These are phyloP conservation scores for Rubia occidens DNA, from an alignment of 305 asterid genomes.

Conservation along the genomic window DNA sequence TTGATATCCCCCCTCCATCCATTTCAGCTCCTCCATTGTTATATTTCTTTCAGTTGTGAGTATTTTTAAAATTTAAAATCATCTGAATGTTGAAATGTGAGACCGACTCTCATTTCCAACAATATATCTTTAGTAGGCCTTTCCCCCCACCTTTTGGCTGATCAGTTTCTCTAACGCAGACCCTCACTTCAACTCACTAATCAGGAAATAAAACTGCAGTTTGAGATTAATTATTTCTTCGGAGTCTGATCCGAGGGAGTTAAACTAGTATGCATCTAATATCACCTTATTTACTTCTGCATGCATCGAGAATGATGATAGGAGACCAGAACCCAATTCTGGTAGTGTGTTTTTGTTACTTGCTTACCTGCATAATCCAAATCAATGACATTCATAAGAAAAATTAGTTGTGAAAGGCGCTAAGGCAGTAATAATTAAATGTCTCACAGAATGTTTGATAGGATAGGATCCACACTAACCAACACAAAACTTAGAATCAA, in stretches of 20 bases:
- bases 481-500: not conserved
- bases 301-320: slow-evolving; percentile 4
- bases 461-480: not conserved
- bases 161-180: not conserved
- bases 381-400: too few species aligned
- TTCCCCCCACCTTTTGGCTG: not conserved
- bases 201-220: not conserved
- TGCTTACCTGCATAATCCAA: not conserved
- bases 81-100: not conserved
- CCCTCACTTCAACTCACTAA: not conserved
- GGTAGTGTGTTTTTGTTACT: not conserved
- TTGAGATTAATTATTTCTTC: not conserved
- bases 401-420: too few species aligned
- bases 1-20: not conserved
- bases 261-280: not conserved
- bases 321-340: not conserved
- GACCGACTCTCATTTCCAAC: not conserved
- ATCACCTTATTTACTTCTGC: not conserved
- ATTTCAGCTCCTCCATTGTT: not conserved
- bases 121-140: not conserved
- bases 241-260: not conserved
- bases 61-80: not conserved
- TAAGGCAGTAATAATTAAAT: too few species aligned
- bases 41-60: not conserved
- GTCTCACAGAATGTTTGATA: not conserved